Conservation (phyloP, 805 yeast genomes). For the Nakazawaea wickerhamii region DNA sequence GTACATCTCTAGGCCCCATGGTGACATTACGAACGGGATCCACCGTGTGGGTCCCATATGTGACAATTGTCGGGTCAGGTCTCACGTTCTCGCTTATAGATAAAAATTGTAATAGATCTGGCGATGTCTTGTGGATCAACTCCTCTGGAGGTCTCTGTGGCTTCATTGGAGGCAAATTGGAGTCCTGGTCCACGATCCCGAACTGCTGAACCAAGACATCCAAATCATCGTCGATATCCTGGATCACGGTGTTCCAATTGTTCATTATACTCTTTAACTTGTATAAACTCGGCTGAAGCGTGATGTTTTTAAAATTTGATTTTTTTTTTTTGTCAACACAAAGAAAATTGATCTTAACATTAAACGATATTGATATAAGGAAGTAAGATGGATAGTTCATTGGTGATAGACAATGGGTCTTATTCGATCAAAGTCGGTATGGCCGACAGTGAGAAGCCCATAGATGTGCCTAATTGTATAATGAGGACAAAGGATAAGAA, state of each 20-base stretch:
- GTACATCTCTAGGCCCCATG: constrained; percentile 10
- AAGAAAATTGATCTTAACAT: too few relatives aligned
- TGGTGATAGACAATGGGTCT: constrained; percentile 89
- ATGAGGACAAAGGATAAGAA: constrained; percentile 72
- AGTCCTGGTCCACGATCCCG: not conserved
- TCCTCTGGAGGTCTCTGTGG: constrained; percentile 12
- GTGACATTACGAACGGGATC: not conserved
- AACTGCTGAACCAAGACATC: not conserved
- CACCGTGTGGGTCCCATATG: not conserved
- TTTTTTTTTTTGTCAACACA: constrained; percentile 5
- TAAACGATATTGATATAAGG: too few relatives aligned
- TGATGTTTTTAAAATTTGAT: too few relatives aligned
- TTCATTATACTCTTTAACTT: constrained; percentile 1
- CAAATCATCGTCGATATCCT: constrained; percentile 2
- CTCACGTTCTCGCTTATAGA: constrained; percentile 6
- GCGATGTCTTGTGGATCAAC: constrained; percentile 5
- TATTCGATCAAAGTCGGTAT: constrained; percentile 69
- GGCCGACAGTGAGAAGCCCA: constrained; percentile 38
- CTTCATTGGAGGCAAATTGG: constrained; percentile 3
- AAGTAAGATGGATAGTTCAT: constrained; percentile 21
- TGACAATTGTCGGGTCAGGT: not conserved
- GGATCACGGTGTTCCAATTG: constrained; percentile 5
- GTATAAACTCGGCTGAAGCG: not conserved
- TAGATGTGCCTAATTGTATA: constrained; percentile 60
- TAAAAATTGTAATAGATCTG: constrained; percentile 9